Conservation (phyloP, 2,329 filamentous ascomycete species). For the Cytospora chrysosperma region DNA sequence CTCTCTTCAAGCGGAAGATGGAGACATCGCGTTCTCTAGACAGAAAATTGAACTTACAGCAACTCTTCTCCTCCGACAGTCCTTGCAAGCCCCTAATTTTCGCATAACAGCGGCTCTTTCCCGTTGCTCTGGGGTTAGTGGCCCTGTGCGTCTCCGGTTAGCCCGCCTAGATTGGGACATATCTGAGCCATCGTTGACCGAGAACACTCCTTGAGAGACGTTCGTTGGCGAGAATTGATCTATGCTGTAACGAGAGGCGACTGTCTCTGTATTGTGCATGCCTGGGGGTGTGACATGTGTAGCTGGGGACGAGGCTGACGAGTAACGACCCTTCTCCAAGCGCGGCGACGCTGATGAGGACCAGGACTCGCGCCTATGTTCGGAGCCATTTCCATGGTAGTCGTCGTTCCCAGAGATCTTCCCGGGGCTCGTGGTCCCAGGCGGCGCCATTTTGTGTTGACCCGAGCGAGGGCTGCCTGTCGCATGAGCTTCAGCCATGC, state of each 20-base stretch:
- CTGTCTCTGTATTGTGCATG: slow-evolving; percentile 45
- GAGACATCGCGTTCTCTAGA: not conserved
- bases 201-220: slow-evolving; percentile 51
- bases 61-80: slow-evolving; percentile 57
- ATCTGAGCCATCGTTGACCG: slow-evolving; percentile 55
- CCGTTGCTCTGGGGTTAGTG: slow-evolving; percentile 56
- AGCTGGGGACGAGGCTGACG: slow-evolving; percentile 53
- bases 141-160: slow-evolving; percentile 58
- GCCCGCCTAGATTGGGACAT: slow-evolving; percentile 52
- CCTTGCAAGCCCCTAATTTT: slow-evolving; percentile 57
- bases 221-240: slow-evolving; percentile 50
- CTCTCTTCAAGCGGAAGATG: not conserved
- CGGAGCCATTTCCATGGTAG: not conserved
- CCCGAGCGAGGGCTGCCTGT: slow-evolving; percentile 22
- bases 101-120: slow-evolving; percentile 59
- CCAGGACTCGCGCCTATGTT: not conserved
- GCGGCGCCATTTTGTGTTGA: slow-evolving; percentile 10
- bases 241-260: slow-evolving; percentile 48
- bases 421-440: slow-evolving; percentile 17
- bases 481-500: slow-evolving; percentile 34
- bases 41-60: slow-evolving; percentile 47
- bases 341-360: slow-evolving; percentile 33
- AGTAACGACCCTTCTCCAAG: slow-evolving; percentile 50
- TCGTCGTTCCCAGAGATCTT: slow-evolving; percentile 1
- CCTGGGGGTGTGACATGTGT: slow-evolving; percentile 42